A percentile compares a stretch with the other conserved stretches of the same genome.
Evolutionary conservation across 257 asterid species (phyloP).

Genomic region (Gentiana straminea): DNA sequence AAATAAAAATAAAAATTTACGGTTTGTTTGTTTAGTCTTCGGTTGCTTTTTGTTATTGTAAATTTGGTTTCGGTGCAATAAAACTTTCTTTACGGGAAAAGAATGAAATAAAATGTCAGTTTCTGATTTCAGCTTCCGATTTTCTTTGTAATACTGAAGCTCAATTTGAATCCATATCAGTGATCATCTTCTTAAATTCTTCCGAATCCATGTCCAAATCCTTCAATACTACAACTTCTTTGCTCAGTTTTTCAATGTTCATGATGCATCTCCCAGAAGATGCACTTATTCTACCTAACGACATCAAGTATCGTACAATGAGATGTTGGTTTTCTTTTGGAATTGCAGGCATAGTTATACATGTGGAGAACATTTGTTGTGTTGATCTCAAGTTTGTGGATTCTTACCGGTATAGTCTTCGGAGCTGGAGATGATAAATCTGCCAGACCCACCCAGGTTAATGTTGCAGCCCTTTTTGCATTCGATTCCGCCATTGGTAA

Average conservation of each 20-base stretch:
- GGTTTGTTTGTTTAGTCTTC: too few relatives aligned
- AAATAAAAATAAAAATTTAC: too few relatives aligned
- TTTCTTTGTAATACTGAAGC: too few relatives aligned
- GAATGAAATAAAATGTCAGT: too few relatives aligned
- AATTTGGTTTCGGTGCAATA: too few relatives aligned
- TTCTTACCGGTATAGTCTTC: not conserved
- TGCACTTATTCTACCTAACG: not conserved
- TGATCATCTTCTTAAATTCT: too few relatives aligned
- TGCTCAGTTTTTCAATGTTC: not conserved
- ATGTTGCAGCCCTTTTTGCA: slow-evolving; percentile 74
- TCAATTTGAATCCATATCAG: too few relatives aligned
- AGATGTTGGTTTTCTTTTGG: not conserved
- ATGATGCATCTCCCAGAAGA: not conserved
- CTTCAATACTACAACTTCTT: too few relatives aligned
- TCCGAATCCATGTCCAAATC: too few relatives aligned
- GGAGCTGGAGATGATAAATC: slow-evolving; percentile 17
- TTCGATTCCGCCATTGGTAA: slow-evolving; percentile 61
- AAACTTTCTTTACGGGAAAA: too few relatives aligned
- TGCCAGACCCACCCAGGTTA: slow-evolving; percentile 33
- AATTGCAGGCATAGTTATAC: not conserved
- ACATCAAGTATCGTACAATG: not conserved
- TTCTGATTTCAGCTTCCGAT: too few relatives aligned
- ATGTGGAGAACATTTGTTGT: slow-evolving; percentile 1
- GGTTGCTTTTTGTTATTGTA: too few relatives aligned
- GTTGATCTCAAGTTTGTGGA: slow-evolving; percentile 3